Evolutionary conservation across 169 alveolate genomes (phyloP).

Genomic region (Eimeria sp.): DNA sequence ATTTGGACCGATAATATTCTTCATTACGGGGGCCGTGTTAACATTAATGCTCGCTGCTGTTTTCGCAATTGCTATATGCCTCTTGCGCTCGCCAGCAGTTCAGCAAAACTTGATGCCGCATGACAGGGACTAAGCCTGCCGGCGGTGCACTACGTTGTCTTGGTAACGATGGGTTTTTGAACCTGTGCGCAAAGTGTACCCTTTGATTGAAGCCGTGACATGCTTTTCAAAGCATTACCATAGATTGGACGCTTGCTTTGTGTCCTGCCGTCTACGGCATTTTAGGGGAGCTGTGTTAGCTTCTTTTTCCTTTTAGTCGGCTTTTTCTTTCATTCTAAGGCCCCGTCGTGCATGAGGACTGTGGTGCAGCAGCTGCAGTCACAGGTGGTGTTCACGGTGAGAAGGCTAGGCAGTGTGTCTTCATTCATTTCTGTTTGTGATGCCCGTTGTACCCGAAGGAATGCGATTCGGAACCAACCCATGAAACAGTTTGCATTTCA

Average conservation of each 20-base stretch:
- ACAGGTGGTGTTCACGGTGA: not conserved
- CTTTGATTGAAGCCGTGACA: not conserved
- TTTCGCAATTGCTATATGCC: not conserved
- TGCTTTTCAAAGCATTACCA: not conserved
- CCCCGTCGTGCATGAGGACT: not conserved
- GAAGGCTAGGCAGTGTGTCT: not conserved
- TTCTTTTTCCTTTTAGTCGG: not conserved
- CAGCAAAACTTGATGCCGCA: not conserved
- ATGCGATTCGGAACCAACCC: not conserved
- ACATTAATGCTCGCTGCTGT: slow-evolving; percentile 22
- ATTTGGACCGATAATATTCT: not conserved
- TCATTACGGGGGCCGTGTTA: not conserved
- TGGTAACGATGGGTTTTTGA: not conserved
- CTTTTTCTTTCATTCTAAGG: not conserved
- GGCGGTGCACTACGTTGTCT: not conserved
- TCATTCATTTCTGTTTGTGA: not conserved
- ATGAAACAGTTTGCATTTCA: not conserved
- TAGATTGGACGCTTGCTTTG: not conserved
- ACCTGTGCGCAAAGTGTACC: not conserved
- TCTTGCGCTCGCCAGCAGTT: not conserved
- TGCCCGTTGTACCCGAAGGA: not conserved
- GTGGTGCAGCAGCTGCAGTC: not conserved
- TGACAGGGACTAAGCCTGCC: not conserved
- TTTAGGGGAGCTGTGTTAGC: not conserved
- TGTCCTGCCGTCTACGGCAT: not conserved